Base-by-base conservation (phyloP, 306 rosid genomes). In the Trichosanthes truncata region DNA sequence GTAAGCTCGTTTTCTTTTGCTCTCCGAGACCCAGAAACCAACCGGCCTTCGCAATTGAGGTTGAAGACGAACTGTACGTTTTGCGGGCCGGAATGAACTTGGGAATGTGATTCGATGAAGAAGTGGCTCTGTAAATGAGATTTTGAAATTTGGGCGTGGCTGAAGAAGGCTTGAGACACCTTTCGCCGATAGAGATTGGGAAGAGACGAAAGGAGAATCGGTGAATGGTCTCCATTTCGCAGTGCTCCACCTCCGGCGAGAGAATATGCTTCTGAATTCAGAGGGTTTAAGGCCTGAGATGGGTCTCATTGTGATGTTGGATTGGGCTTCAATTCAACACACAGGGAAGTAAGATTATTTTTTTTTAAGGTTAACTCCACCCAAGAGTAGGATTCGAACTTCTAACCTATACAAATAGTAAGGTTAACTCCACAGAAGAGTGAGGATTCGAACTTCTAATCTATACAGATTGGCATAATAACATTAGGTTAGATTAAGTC, bases 1-100 rank as follows among this genome's bases (percentile, higher is more conserved):
- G 89, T 79, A 88, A 80, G 60, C 76, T 81, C 41, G 51, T 0
- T 79, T 90, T 86, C 80, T 90, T 91, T 48, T 65, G 78, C 26
- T 85, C 83, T 78, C 90, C 87, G 6, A 91, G 91, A 81, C 97
- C 98, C 78, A 83, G 79, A 82, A 92, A 73, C 97, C 97, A 94
- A 18, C 97, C 97, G 33, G 97, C 97, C 85, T 82, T 89, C n/a
- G 86, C 63, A 31, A 46, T 35, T 9, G 82, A 59, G 29, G 90
- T 83, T 59, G 92, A 78, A 26, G 83, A 46, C 10, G 86, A 80
- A 66, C 85, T 72, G 86, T 52, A 84, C 1, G 61, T 45, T 72
- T 81, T 83, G 26, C 33, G 46, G 82, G 61, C 11, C 35, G 65
- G 31, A 35, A 29, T 69, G 31, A 85, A 81, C 10, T 43, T 77